Conservation (phyloP, 2,329 filamentous ascomycete species). For the Lizonia empirigonia region DNA sequence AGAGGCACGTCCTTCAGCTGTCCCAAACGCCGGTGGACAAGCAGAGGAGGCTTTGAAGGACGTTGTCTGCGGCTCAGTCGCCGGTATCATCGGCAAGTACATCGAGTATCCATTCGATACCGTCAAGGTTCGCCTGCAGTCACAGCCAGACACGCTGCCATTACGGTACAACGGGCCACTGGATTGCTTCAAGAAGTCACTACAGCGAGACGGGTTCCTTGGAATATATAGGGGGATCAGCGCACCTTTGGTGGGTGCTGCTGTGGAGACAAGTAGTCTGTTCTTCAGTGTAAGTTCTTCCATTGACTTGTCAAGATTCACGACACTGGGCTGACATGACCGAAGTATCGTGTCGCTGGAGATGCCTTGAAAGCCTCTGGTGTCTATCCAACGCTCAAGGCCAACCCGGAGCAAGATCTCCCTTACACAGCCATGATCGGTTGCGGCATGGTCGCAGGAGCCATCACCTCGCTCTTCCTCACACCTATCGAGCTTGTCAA, state of each 20-base stretch:
- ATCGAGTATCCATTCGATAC: constrained; percentile 99
- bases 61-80: constrained; percentile 85
- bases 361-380: constrained; percentile 66
- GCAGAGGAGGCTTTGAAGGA: constrained; percentile 79
- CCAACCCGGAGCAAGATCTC: constrained; percentile 59
- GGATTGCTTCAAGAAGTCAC: constrained; percentile 90
- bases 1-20: constrained; percentile 20
- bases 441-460: constrained; percentile 85
- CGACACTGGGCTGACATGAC: constrained; percentile 24
- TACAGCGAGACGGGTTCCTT: constrained; percentile 76
- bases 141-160: constrained; percentile 85
- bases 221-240: constrained; percentile 92
- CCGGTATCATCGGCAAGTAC: constrained; percentile 89
- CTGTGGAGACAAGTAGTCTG: constrained; percentile 86
- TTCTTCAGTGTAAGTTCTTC: constrained; percentile 73
- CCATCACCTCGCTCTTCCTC: constrained; percentile 86
- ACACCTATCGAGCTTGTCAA: constrained; percentile 97
- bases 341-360: constrained; percentile 56
- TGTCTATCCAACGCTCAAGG: constrained; percentile 56
- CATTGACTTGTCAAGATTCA: neutral
- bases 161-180: constrained; percentile 83
- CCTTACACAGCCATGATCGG: constrained; percentile 76
- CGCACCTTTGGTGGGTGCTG: constrained; percentile 87
- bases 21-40: constrained; percentile 45
- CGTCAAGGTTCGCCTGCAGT: constrained; percentile 94